Evolutionary conservation across 2,329 filamentous ascomycete species (phyloP), one percentile per base, ranked within the genome.

Genomic region (Colletotrichum higginsianum): DNA sequence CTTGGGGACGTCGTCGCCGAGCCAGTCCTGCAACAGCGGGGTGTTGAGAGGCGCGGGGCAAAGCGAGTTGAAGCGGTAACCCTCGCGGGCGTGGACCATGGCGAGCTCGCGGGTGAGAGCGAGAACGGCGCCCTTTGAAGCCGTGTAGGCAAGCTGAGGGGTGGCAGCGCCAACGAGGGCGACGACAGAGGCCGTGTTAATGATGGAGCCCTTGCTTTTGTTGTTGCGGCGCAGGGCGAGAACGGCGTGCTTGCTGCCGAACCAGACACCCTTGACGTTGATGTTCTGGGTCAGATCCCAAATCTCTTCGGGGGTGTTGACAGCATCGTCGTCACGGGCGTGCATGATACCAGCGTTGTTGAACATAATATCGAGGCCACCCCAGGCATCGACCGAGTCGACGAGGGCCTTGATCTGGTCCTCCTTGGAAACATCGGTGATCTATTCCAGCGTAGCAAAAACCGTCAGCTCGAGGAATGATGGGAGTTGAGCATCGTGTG

Each of bases 331-430:
- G 81, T 95, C 93, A 68, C 92, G 87, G 58, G 90, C 91, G 84
- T 98, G 95, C 95, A 98, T 98, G 82, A 98, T 98, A 66, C 95
- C 95, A 30, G 95, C 95, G 82, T 98, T 98, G 90, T 98, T 98
- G 91, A 98, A 98, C 78, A 98, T 94, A 79, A 98, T 87, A 81
- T 98, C 95, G 3, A 96, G 84, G 55, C 95, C 95, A 79, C 95
- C 95, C 93, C 94, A 97, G 68, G 89, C 80, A 82, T 98, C 95
- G 69, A 96, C 84, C 12, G 88, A 84, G 76, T 93, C 92, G 63
- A 98, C 87, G 80, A 93, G 90, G 67, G 91, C 90, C 78, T 94
- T 85, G 42, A 98, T 91, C 67, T 96, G 89, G 72, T 88, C 82
- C 81, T 98, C 95, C 78, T 95, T 95, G 80, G 94, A 95, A 66